Conservation (phyloP, 2,329 filamentous ascomycete genomes). For the Myriosclerotinia duriaeana region DNA sequence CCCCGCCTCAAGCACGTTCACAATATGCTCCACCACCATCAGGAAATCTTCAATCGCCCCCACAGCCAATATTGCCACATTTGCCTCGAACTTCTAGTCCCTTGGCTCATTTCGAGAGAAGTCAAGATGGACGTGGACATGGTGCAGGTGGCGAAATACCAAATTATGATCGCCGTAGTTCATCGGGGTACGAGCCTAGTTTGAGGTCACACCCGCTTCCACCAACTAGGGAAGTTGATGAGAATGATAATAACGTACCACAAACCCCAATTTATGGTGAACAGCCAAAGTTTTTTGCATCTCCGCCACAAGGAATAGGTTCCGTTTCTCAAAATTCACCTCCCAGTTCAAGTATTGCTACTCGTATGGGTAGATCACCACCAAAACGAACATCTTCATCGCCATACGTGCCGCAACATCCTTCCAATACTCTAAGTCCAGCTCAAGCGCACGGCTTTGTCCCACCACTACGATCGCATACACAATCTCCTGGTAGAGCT, state of each 20-base stretch:
- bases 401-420: slow-evolving; percentile 49
- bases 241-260: slow-evolving; percentile 47
- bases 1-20: slow-evolving; percentile 37
- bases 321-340: slow-evolving; percentile 51
- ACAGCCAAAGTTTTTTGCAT: slow-evolving; percentile 37
- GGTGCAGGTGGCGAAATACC: slow-evolving; percentile 41
- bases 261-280: slow-evolving; percentile 31
- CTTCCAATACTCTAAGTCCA: slow-evolving; percentile 34
- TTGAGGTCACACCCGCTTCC: slow-evolving; percentile 54
- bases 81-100: slow-evolving; percentile 66
- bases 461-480: slow-evolving; percentile 60
- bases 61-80: slow-evolving; percentile 50
- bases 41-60: slow-evolving; percentile 44
- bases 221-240: slow-evolving; percentile 61
- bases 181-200: slow-evolving; percentile 54
- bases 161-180: slow-evolving; percentile 52
- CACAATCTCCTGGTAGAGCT: slow-evolving; percentile 60
- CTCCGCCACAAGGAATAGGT: slow-evolving; percentile 37
- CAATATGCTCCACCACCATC: slow-evolving; percentile 37
- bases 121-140: slow-evolving; percentile 32
- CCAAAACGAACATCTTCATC: slow-evolving; percentile 54
- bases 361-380: slow-evolving; percentile 52
- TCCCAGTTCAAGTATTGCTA: slow-evolving; percentile 44
- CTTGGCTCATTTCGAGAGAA: slow-evolving; percentile 59
- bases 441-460: slow-evolving; percentile 42